Conservation (phyloP, 2,329 filamentous ascomycete species). For the Trichoderma arundinaceum region DNA sequence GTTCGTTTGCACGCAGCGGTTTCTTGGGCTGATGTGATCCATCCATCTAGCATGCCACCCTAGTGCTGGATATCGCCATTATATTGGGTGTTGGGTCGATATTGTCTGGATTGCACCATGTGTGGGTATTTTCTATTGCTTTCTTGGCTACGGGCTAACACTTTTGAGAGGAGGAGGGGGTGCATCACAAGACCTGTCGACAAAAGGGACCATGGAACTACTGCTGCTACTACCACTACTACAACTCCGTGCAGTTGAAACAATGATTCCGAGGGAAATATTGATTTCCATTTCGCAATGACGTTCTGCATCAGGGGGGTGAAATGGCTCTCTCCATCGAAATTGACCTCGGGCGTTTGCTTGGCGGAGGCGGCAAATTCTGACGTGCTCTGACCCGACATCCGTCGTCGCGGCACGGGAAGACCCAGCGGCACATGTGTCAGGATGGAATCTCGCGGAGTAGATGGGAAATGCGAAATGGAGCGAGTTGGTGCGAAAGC, state of each 20-base stretch:
- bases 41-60: constrained; percentile 1
- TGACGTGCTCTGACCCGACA: constrained; percentile 5
- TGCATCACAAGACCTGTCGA: no score
- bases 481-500: constrained; percentile 3
- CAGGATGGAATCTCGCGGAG: constrained; percentile 19
- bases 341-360: no score
- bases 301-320: no score
- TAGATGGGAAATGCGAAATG: not conserved
- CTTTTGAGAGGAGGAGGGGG: no score
- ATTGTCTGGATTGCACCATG: not conserved
- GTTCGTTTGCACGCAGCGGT: not conserved
- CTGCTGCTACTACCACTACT: no score
- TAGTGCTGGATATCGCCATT: constrained; percentile 1
- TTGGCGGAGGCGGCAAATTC: not conserved
- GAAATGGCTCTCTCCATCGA: no score
- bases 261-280: not conserved
- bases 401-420: constrained; percentile 15
- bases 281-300: no score
- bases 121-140: no score
- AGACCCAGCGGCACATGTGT: no score
- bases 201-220: no score
- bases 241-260: no score
- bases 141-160: not conserved
- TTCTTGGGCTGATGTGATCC: constrained; percentile 17
- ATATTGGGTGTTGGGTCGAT: constrained; percentile 10